Evolutionary conservation across 257 asterid genomes (phyloP), one percentile per base, ranked within the genome.

Genomic region (Avicennia marina): DNA sequence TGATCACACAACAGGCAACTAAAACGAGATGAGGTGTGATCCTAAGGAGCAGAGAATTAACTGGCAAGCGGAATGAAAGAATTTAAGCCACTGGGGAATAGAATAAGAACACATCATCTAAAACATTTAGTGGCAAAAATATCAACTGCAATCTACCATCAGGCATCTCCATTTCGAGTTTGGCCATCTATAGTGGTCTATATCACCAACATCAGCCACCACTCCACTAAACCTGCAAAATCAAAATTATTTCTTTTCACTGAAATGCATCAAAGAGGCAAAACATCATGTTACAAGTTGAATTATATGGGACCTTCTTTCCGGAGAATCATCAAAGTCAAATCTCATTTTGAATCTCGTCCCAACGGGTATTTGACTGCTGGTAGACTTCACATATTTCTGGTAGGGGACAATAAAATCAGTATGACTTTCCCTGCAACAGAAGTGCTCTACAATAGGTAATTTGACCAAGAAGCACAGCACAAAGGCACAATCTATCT

Each of bases 121-220:
- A n/a, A n/a, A n/a, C n/a, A 36, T 4, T 7, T 5, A 36, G 6
- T 3, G 41, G 13, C 41, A 36, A 36, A 36, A 36, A 36, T 11
- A 12, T 4, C 3, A 36, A 36, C 12, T 11, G 2, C 43, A 67
- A 50, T 51, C 50, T 77, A 90, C 99, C 94, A 69, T 82, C 71
- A 93, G 73, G 79, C 95, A 89, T 78, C 94, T 82, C 99, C 99
- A 93, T 77, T 85, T 93, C 33, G 99, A 93, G 70, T 81, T 74
- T 16, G 84, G 89, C 99, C 99, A 93, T 70, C 90, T 65, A 56
- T 73, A 75, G 31, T 86, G 90, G 63, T 93, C 96, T 49, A 75
- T 38, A 59, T 84, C 97, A 4, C 95, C 76, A 36, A 80, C 65
- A 65, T 96, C 96, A 62, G 95, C 77, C 72, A 93, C 96, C 64